phyloP scores from a whole-genome alignment of 139 green algal genomes.

The Chlamydomonas sp. region DNA sequence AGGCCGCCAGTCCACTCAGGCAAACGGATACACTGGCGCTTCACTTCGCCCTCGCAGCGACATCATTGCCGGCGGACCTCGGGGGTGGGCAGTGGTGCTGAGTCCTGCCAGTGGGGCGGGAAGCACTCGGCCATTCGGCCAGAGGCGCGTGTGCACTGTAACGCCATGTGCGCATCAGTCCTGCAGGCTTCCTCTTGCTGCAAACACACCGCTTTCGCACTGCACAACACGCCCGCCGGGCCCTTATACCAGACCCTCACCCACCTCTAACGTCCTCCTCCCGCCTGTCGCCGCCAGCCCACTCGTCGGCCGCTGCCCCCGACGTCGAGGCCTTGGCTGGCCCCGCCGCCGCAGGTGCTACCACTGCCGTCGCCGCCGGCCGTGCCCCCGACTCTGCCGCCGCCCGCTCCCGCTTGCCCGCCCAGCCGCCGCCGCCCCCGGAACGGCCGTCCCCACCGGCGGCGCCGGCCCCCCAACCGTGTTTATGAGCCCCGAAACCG shows the following conservation, averaged over 20 bases:
- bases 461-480: conserved; percentile 14
- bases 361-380: background rate
- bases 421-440: no score
- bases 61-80: no score
- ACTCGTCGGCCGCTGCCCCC: no score
- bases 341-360: background rate
- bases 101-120: no score
- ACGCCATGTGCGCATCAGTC: background rate
- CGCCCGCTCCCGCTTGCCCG: no score
- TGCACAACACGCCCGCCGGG: background rate
- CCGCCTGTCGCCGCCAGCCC: conserved; percentile 13
- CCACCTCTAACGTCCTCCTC: conserved; percentile 44
- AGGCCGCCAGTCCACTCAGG: no score
- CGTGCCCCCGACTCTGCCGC: background rate
- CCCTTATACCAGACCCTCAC: background rate
- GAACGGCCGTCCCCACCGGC: no score
- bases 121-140: no score
- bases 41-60: no score
- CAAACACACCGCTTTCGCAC: background rate
- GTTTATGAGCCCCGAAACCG: conserved; percentile 49
- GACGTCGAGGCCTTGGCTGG: background rate
- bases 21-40: no score
- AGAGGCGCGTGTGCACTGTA: no score
- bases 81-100: no score
- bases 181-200: background rate